Base-by-base conservation (phyloP, 345 rosid genomes). In the Syzygium jambos region DNA sequence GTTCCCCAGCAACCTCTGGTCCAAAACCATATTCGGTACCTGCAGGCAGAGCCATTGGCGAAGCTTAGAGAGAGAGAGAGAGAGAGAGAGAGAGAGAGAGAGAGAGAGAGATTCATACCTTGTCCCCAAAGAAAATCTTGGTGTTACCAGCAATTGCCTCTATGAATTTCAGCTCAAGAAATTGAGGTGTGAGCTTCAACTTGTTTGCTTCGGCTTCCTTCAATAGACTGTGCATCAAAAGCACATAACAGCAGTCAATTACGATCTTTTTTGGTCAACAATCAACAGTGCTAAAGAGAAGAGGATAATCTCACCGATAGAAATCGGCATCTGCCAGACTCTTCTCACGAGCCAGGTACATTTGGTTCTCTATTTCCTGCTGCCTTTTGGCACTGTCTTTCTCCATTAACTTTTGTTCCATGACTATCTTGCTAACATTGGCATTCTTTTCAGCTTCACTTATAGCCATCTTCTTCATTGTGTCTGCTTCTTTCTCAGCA, bases 181-280 rank as follows among this genome's bases (percentile, higher is more conserved):
- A 97, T 85, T 96, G 93, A 14, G 98, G 97, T 7, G 98, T 95
- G 49, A 97, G 98, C 94, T 95, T 97, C 92, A 95, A 85, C 92
- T 93, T 93, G 93, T 97, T 97, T 87, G 97, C 98, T 93, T 96
- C 96, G 80, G 98, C 98, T 93, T 97, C 99, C 91, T 86, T 96
- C 90, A 91, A 87, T 80, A 92, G 91, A 85, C 99, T 96, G 89
- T 63, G 78, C 89, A 78, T 52, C 77, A 73, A 85, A 56, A 77
- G 19, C 68, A 78, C 38, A 41, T 34, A 30, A 25, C 52, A 80
- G 85, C 34, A 54, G 16, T 61, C 52, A 13, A 15, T 63, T 2
- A 13, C 46, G 25, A 49, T 51, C 63, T 83, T 84, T 29, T 27
- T 34, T 8, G 57, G 52, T 16, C 51, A 11, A 29, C 34, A 84